Percentiles rank a stretch among this genome's conserved stretches.
Conservation (phyloP, 345 rosid species). For the Populus pruinosa region DNA sequence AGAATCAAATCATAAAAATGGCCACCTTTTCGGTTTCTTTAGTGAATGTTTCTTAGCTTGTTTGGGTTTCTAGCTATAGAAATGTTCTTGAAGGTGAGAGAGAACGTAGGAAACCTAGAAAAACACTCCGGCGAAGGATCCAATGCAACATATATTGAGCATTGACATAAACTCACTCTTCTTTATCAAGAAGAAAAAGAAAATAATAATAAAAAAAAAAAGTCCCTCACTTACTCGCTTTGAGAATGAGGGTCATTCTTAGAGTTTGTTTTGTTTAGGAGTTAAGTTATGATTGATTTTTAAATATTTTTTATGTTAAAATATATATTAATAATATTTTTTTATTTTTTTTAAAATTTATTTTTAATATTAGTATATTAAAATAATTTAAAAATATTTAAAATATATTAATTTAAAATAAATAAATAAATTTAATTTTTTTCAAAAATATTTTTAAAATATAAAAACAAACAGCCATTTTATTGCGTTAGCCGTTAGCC, state of each 20-base stretch:
- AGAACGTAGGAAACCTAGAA: slow-evolving; percentile 18
- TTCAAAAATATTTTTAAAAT: no score
- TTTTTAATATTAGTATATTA: no score
- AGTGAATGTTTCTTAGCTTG: slow-evolving; percentile 14
- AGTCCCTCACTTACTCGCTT: slow-evolving; percentile 20
- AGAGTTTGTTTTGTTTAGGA: no score
- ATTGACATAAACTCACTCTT: slow-evolving; percentile 9
- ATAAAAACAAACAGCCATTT: no score
- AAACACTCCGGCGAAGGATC: slow-evolving; percentile 76
- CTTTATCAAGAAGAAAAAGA: background rate
- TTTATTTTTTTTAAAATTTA: no score
- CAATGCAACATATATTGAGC: slow-evolving; percentile 46
- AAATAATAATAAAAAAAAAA: background rate
- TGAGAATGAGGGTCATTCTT: slow-evolving; percentile 3
- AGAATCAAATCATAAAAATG: slow-evolving; percentile 1
- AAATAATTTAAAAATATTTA: no score
- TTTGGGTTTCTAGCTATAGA: slow-evolving; percentile 32
- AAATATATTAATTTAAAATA: no score
- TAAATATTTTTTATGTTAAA: no score
- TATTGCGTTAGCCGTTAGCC: background rate
- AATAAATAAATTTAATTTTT: no score
- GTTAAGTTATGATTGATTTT: no score
- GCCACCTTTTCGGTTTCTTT: slow-evolving; percentile 10
- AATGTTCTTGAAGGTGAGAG: slow-evolving; percentile 19
- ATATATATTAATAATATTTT: no score